These are phyloP conservation scores for Yarrowia alimentaria DNA, from an alignment of 805 yeast genomes.

Conservation along the genomic window DNA sequence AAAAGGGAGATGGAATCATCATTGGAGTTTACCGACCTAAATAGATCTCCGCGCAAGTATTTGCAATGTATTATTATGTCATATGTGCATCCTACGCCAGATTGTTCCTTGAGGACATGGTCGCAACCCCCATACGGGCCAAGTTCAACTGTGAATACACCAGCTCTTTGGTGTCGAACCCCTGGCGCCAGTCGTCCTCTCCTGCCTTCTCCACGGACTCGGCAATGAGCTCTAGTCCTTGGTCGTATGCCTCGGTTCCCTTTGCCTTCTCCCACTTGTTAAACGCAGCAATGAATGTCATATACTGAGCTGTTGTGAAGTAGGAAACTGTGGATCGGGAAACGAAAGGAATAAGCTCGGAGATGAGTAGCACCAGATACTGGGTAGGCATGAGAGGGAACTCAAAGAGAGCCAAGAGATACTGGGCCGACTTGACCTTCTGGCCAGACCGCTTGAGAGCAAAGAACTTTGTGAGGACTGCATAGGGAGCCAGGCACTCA, in stretches of 20 bases:
- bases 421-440: constrained; percentile 31
- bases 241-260: constrained; percentile 8
- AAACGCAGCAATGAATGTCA: constrained; percentile 15
- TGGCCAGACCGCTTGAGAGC: constrained; percentile 21
- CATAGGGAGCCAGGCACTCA: constrained; percentile 39
- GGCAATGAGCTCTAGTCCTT: not conserved
- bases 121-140: constrained; percentile 7
- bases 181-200: constrained; percentile 15
- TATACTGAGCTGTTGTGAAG: constrained; percentile 5
- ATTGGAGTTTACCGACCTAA: constrained; percentile 20
- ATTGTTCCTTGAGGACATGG: not conserved
- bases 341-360: constrained; percentile 16
- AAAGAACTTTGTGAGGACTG: constrained; percentile 34
- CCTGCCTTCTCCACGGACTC: constrained; percentile 1
- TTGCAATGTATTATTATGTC: not conserved
- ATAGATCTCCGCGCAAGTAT: constrained; percentile 4
- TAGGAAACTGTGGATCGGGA: not conserved
- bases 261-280: constrained; percentile 18
- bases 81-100: not conserved
- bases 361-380: constrained; percentile 31
- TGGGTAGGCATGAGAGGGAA: constrained; percentile 37
- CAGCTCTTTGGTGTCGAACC: constrained; percentile 5
- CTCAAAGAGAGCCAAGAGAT: constrained; percentile 34
- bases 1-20: constrained; percentile 15
- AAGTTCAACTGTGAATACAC: constrained; percentile 6